Evolutionary conservation across 2,329 filamentous ascomycete genomes (phyloP).

Genomic region (Penicillium sp.): DNA sequence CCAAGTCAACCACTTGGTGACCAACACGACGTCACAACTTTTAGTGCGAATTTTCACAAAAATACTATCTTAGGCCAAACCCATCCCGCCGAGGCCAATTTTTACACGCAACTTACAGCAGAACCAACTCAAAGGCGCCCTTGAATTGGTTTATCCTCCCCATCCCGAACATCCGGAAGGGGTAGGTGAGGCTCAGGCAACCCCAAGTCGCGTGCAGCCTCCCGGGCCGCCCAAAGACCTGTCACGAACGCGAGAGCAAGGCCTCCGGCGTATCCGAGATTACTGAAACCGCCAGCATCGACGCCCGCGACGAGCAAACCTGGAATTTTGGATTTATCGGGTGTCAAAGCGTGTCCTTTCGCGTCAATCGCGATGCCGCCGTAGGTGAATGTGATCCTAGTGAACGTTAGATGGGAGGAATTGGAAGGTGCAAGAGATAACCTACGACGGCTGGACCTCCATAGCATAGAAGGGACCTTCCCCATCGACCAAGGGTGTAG

Average conservation of each 20-base stretch:
- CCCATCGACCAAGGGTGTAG: conserved; percentile 17
- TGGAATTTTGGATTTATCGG: conserved; percentile 14
- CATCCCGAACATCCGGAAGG: conserved; percentile 13
- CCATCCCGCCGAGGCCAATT: neutral
- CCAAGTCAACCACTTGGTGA: neutral
- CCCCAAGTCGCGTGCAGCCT: conserved; percentile 13
- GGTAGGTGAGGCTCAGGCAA: conserved; percentile 17
- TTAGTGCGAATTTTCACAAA: neutral
- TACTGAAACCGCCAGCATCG: conserved; percentile 22
- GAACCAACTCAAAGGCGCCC: conserved; percentile 2
- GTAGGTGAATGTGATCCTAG: conserved; percentile 25
- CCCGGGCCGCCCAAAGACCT: conserved; percentile 21
- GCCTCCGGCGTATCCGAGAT: conserved; percentile 22
- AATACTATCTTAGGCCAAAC: neutral
- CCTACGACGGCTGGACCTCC: conserved; percentile 25
- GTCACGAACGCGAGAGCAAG: conserved; percentile 25
- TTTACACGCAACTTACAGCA: no score
- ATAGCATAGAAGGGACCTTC: conserved; percentile 23
- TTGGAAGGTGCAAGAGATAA: neutral
- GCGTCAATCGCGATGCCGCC: conserved; percentile 21
- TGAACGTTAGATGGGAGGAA: neutral
- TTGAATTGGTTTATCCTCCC: conserved; percentile 1
- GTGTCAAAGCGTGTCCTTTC: conserved; percentile 19
- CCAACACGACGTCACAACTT: neutral
- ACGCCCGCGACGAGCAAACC: conserved; percentile 23